phyloP scores from a whole-genome alignment of 176 grass and related monocot genomes.

The Tillandsia leiboldiana region DNA sequence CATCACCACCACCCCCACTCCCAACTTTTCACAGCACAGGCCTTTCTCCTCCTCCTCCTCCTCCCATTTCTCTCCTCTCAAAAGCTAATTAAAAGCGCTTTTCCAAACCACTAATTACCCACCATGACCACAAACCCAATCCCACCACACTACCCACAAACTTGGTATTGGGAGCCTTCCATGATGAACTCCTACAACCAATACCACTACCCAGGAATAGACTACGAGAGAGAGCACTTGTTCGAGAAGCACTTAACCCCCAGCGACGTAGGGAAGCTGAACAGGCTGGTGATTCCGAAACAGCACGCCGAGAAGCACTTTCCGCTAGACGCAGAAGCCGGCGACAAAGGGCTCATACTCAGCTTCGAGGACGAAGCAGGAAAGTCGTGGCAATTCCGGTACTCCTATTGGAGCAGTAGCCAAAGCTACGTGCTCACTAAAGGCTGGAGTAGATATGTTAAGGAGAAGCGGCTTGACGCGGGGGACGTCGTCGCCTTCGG shows the following conservation, averaged over 20 bases:
- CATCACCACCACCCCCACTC: constrained; percentile 42
- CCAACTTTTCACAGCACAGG: constrained; percentile 44
- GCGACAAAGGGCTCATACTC: constrained; percentile 67
- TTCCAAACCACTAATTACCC: constrained; percentile 28
- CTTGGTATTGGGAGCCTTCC: not conserved
- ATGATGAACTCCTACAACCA: constrained; percentile 32
- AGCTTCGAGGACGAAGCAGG: constrained; percentile 78
- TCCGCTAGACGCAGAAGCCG: constrained; percentile 50
- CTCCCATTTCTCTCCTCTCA: not conserved
- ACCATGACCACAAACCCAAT: constrained; percentile 58
- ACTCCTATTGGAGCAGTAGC: constrained; percentile 98
- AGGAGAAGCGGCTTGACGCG: constrained; percentile 78
- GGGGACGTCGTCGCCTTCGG: constrained; percentile 50
- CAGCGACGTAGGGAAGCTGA: not conserved
- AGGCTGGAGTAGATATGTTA: constrained; percentile 94
- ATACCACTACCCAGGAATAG: not conserved
- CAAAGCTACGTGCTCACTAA: constrained; percentile 98
- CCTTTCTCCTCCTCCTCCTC: not conserved
- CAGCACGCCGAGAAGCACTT: constrained; percentile 1
- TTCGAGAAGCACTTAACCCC: constrained; percentile 53
- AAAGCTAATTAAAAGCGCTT: not conserved
- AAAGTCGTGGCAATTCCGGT: constrained; percentile 76
- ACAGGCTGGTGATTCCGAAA: constrained; percentile 1
- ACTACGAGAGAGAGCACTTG: constrained; percentile 45
- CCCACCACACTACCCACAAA: not conserved